Conservation (phyloP, 192 early-diverging fungal genomes). For the Coemansia sp. region DNA sequence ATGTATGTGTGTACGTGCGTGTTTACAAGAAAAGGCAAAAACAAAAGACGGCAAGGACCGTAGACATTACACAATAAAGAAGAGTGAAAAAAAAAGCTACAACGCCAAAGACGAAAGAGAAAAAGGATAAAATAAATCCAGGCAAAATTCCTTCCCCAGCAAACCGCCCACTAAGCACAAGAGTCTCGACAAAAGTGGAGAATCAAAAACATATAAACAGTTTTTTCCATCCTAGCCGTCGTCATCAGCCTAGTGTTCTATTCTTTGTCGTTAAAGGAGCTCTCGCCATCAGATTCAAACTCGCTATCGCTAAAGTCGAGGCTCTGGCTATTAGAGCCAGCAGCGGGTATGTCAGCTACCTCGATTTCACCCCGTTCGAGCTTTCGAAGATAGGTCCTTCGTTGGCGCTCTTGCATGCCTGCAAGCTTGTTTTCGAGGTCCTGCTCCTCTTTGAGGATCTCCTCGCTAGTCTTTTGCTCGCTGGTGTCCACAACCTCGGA, state of each 20-base stretch:
- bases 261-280: conserved; percentile 48
- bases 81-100: neutral
- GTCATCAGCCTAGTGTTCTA: conserved; percentile 26
- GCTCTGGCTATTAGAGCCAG: conserved; percentile 48
- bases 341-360: conserved; percentile 30
- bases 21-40: neutral
- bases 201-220: neutral
- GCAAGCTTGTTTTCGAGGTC: conserved; percentile 70
- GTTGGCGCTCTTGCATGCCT: conserved; percentile 78
- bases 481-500: conserved; percentile 62
- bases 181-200: neutral
- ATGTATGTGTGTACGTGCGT: neutral
- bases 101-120: neutral
- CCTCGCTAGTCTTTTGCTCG: conserved; percentile 65
- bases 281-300: conserved; percentile 38
- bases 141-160: no score
- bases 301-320: conserved; percentile 58
- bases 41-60: neutral
- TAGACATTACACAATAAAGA: neutral
- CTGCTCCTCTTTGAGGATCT: conserved; percentile 68
- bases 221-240: conserved; percentile 46
- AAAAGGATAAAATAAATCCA: no score
- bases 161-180: no score
- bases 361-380: conserved; percentile 77
- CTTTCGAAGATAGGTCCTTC: conserved; percentile 77